Percentiles rank a stretch among this genome's conserved stretches.
phyloP scores from a whole-genome alignment of 164 flowering plant genomes.

The Echeveria elegans region DNA sequence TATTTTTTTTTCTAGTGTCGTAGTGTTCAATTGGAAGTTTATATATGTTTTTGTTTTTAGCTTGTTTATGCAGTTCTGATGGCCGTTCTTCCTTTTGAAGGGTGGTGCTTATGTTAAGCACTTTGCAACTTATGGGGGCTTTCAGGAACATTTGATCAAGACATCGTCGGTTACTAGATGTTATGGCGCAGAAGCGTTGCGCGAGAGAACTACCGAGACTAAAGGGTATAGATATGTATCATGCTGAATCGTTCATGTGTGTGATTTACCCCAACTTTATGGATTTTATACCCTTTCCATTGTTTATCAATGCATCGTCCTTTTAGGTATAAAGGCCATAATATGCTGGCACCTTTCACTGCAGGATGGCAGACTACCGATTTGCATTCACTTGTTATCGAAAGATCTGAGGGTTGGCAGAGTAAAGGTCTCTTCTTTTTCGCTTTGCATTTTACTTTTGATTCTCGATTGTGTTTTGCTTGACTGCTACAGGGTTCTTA shows the following conservation, averaged over 20 bases:
- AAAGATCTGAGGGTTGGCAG: conserved; percentile 34
- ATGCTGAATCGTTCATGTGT: background rate
- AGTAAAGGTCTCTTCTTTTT: no score
- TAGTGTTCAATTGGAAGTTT: no score
- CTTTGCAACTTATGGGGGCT: background rate
- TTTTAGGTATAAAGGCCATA: conserved; percentile 78
- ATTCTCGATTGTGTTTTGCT: no score
- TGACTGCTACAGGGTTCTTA: no score
- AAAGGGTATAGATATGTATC: background rate
- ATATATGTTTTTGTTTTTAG: no score
- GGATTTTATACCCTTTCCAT: no score
- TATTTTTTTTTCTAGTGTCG: no score
- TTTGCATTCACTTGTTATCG: conserved; percentile 69
- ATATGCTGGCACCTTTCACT: conserved; percentile 96
- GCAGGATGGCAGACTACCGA: conserved; percentile 86
- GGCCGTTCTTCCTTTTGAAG: background rate
- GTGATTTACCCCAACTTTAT: background rate
- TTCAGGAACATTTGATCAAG: background rate
- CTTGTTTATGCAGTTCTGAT: no score
- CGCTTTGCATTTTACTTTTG: no score
- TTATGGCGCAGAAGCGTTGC: background rate
- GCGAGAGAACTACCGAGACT: background rate
- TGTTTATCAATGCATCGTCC: no score
- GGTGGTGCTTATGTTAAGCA: background rate
- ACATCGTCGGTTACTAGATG: background rate